Base-by-base conservation (phyloP, 805 yeast genomes). In the Saccharomyces jurei region DNA sequence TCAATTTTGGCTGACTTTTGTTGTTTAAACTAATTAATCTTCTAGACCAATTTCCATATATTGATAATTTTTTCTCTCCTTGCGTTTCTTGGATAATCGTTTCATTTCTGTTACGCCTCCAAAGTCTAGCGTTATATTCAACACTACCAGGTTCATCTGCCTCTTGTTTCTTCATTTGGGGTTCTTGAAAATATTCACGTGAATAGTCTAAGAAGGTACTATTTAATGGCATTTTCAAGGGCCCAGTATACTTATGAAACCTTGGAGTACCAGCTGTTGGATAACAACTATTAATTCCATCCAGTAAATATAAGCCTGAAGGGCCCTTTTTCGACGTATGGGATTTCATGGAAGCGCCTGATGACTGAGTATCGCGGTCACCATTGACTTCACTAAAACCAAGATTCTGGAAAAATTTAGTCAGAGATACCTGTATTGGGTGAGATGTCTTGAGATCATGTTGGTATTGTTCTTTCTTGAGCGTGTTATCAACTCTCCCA, bases 71-170 rank as follows among this genome's bases (percentile, higher is more conserved):
- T 69, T 92, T 92, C 64, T 92, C 96, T 1, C 86, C 84, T 65
- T 94, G 99, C 0, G 99, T 91, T 57, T 86, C 88, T 44, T 86
- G 86, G 55, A 94, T 87, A 32, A 90, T 87, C 2, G 79, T 69
- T 66, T 94, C 98, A 66, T 94, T 94, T 61, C 98, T 77, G 63
- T 86, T 87, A 58, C 96, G 78, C 61, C 97, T 78, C 98, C 98
- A 94, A 26, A 88, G 71, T 55, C 95, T 76, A 59, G 82, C 84
- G 36, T 87, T 82, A 62, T 88, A 89, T 58, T 88, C 91, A 55
- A 84, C 81, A 54, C 96, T 88, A 0, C 98, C 98, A 0, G 96
- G 94, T 67, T 90, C 96, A 62, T 92, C 97, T 17, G 82, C 72
- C 61, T 92, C 97, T 52, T 81, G 79, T 55, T 82, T 84, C 10